Conservation (phyloP, 2,329 filamentous ascomycete genomes). For the Apiospora koreana region DNA sequence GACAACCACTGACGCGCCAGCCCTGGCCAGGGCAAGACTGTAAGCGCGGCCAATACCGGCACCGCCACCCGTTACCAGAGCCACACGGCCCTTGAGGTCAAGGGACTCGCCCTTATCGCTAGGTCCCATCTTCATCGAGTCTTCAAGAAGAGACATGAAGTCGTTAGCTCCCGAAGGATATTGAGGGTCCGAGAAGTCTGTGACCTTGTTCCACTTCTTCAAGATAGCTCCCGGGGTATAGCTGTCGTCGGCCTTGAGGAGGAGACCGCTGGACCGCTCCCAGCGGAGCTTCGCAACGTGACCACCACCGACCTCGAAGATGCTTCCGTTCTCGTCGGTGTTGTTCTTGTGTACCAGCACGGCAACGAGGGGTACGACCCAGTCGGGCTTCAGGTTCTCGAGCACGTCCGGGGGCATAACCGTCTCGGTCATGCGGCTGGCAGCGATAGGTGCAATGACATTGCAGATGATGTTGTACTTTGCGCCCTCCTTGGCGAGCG, state of each 20-base stretch:
- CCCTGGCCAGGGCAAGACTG: constrained; percentile 82
- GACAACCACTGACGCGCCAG: constrained; percentile 83
- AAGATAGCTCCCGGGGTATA: constrained; percentile 88
- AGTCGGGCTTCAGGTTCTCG: constrained; percentile 83
- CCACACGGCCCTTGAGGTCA: constrained; percentile 83
- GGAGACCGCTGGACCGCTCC: constrained; percentile 87
- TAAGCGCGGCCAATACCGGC: constrained; percentile 92
- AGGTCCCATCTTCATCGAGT: constrained; percentile 74
- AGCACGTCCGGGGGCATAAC: constrained; percentile 94
- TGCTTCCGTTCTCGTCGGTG: constrained; percentile 78
- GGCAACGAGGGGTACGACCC: constrained; percentile 92
- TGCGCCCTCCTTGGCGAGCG: constrained; percentile 91
- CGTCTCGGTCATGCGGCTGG: constrained; percentile 92
- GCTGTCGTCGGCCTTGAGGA: constrained; percentile 84
- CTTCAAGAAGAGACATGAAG: constrained; percentile 82
- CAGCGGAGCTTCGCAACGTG: constrained; percentile 92
- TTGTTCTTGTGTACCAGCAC: constrained; percentile 85
- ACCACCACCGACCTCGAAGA: constrained; percentile 92
- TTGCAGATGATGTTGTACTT: constrained; percentile 99
- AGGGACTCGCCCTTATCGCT: constrained; percentile 73
- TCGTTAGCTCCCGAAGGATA: constrained; percentile 85
- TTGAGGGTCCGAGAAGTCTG: constrained; percentile 81
- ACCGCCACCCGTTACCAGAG: constrained; percentile 83
- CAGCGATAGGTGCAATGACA: constrained; percentile 92
- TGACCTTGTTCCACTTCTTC: constrained; percentile 85